phyloP scores from a whole-genome alignment of 1,284 basidiomycete species.

The Ustilago bromivora region DNA sequence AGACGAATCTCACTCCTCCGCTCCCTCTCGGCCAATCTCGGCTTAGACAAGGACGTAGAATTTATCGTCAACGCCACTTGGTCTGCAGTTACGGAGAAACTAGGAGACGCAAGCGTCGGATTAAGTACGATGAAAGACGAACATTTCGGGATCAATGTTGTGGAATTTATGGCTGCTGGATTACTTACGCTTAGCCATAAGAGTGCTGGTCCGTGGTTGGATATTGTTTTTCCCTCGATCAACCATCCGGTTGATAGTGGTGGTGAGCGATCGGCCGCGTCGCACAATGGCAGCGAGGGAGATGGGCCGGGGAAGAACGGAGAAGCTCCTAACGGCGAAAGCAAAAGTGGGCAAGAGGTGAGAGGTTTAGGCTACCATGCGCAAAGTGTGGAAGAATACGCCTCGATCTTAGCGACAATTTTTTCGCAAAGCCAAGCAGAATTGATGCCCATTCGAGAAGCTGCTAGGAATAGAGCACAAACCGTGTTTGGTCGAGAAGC shows the following conservation, averaged over 20 bases:
- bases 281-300: too few species aligned
- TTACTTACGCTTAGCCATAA: constrained; percentile 91
- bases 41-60: constrained; percentile 77
- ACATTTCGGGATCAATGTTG: constrained; percentile 98
- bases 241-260: neutral
- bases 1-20: constrained; percentile 77
- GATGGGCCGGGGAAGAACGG: too few species aligned
- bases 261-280: too few species aligned
- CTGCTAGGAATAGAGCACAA: constrained; percentile 72
- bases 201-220: constrained; percentile 89
- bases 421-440: constrained; percentile 75
- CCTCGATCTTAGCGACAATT: constrained; percentile 77
- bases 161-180: constrained; percentile 96
- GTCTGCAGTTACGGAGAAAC: constrained; percentile 77
- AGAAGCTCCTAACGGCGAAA: too few species aligned
- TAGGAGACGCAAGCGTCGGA: constrained; percentile 83
- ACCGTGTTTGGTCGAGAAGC: constrained; percentile 46
- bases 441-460: constrained; percentile 6
- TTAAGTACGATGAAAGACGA: constrained; percentile 98
- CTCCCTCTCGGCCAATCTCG: constrained; percentile 76
- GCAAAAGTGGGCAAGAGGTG: neutral
- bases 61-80: constrained; percentile 89
- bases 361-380: constrained; percentile 71
- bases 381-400: constrained; percentile 77
- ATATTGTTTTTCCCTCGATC: constrained; percentile 79